Percentiles rank a stretch among this genome's conserved stretches.
Conservation (phyloP, 805 yeast species). For the Kregervanrija delftensis region DNA sequence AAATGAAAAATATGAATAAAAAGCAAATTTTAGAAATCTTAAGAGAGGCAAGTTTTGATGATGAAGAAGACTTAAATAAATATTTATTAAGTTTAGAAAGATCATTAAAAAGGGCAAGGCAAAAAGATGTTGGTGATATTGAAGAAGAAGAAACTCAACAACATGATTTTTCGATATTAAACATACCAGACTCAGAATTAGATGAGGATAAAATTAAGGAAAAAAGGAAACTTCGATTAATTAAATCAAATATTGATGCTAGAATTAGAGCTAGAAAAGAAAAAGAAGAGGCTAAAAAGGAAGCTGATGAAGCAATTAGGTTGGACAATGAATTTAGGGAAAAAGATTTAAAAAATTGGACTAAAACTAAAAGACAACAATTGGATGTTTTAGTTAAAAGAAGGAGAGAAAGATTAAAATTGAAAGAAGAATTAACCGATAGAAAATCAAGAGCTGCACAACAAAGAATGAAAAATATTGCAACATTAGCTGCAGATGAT, state of each 20-base stretch:
- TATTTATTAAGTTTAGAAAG: constrained; percentile 59
- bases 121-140: constrained; percentile 56
- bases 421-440: constrained; percentile 74
- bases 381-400: constrained; percentile 52
- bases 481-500: constrained; percentile 72
- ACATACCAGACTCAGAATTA: constrained; percentile 77
- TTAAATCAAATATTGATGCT: constrained; percentile 86
- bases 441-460: constrained; percentile 90
- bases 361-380: constrained; percentile 56
- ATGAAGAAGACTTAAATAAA: constrained; percentile 62
- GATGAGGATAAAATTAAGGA: constrained; percentile 77
- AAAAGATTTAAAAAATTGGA: constrained; percentile 73
- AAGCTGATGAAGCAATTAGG: constrained; percentile 49
- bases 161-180: constrained; percentile 68
- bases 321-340: constrained; percentile 77
- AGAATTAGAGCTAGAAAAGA: constrained; percentile 75
- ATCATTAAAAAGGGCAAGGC: constrained; percentile 60
- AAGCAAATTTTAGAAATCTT: constrained; percentile 49
- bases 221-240: constrained; percentile 73
- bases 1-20: constrained; percentile 43
- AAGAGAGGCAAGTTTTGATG: constrained; percentile 72
- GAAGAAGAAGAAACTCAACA: constrained; percentile 31
- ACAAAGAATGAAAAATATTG: constrained; percentile 84
- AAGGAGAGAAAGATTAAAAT: constrained; percentile 60
- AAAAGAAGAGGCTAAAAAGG: constrained; percentile 58